A percentile compares a stretch with the other conserved stretches of the same genome.
Evolutionary conservation across 768 basidiomycete genomes (phyloP).

Genomic region (Collybiopsis confluens): DNA sequence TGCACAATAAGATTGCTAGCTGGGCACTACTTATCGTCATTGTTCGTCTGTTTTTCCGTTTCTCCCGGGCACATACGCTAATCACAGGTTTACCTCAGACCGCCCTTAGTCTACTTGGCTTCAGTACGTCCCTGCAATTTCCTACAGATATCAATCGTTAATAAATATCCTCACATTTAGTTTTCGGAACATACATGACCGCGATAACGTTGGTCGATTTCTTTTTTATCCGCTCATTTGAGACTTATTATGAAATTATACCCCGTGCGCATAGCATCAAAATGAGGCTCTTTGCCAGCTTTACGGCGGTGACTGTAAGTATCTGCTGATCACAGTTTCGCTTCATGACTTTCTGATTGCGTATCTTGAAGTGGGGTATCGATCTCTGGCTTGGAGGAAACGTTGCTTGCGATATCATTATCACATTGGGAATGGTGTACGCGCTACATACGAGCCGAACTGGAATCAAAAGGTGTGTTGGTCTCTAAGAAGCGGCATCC

Average conservation of each 20-base stretch:
- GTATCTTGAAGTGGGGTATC: not conserved
- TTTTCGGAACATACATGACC: not conserved
- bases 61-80: not conserved
- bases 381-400: not conserved
- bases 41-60: not conserved
- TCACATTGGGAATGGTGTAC: not conserved
- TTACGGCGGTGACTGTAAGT: not conserved
- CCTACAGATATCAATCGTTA: not conserved
- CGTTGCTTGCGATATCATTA: not conserved
- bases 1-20: not conserved
- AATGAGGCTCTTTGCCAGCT: not conserved
- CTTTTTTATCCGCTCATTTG: not conserved
- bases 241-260: no score
- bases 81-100: not conserved
- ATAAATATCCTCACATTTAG: not conserved
- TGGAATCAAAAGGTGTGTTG: not conserved
- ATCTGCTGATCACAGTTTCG: not conserved
- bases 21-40: not conserved
- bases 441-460: not conserved
- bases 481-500: not conserved
- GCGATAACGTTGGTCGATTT: not conserved
- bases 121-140: not conserved
- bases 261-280: not conserved
- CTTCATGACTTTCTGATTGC: no score
- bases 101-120: not conserved